Evolutionary conservation across 148 eudicot species (phyloP).

Genomic region (Nepenthes gracilis): DNA sequence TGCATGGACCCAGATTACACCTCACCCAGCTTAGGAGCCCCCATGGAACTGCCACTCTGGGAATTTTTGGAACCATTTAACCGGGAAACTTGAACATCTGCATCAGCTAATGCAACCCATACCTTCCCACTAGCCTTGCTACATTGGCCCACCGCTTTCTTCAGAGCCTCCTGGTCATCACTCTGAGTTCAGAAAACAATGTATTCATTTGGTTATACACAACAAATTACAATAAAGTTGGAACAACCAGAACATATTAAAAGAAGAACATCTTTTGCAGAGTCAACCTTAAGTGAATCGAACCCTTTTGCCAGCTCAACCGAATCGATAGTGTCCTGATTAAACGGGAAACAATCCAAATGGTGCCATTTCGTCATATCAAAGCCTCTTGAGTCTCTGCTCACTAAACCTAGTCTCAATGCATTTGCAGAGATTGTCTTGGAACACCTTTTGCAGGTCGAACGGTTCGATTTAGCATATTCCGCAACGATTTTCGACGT

Average conservation of each 20-base stretch:
- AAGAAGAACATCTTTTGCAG: too few relatives aligned
- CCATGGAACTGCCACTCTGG: too few relatives aligned
- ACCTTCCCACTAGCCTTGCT: slow-evolving; percentile 16
- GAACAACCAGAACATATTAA: too few relatives aligned
- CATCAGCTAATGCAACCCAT: background rate
- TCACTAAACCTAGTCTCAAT: slow-evolving; percentile 47
- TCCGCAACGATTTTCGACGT: slow-evolving; percentile 37
- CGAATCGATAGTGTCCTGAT: slow-evolving; percentile 21
- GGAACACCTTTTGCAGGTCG: slow-evolving; percentile 62
- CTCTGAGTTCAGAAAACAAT: slow-evolving; percentile 16
- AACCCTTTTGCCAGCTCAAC: slow-evolving; percentile 46
- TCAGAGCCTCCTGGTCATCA: slow-evolving; percentile 51
- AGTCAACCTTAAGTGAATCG: slow-evolving; percentile 46
- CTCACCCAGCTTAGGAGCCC: too few relatives aligned
- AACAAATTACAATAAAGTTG: too few relatives aligned
- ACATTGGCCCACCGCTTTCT: slow-evolving; percentile 19
- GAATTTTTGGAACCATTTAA: too few relatives aligned
- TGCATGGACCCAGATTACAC: too few relatives aligned
- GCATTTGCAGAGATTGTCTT: slow-evolving; percentile 28
- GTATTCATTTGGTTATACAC: too few relatives aligned
- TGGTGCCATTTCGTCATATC: slow-evolving; percentile 80
- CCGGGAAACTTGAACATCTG: too few relatives aligned
- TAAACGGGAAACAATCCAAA: slow-evolving; percentile 33
- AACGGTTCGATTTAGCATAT: slow-evolving; percentile 68
- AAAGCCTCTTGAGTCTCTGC: slow-evolving; percentile 40